Evolutionary conservation across 352 stramenopile species (phyloP).

Genomic region (Globisporangium lucens): DNA sequence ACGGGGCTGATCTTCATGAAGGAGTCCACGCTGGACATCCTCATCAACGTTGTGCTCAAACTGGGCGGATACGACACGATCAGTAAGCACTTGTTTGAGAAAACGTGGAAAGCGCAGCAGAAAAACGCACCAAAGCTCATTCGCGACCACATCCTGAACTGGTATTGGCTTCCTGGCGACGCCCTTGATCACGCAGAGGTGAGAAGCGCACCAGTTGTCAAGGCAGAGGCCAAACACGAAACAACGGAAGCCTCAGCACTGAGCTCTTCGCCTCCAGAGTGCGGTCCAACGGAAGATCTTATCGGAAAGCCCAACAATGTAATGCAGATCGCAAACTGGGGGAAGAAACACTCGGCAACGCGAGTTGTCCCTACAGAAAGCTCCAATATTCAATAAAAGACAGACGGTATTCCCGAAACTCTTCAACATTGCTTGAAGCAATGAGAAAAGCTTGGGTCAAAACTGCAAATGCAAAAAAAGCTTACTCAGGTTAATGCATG

Average conservation of each 20-base stretch:
- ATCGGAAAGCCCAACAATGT: neutral
- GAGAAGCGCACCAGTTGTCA: neutral
- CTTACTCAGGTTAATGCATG: neutral
- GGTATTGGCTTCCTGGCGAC: slow-evolving; percentile 11
- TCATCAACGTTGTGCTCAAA: slow-evolving; percentile 41
- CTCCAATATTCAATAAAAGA: neutral
- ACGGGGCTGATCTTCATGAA: slow-evolving; percentile 38
- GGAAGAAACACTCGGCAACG: neutral
- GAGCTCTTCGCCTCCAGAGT: neutral
- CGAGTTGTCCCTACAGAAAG: neutral
- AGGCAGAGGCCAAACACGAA: neutral
- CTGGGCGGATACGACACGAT: slow-evolving; percentile 29
- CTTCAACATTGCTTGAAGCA: too few relatives aligned
- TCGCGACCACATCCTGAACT: slow-evolving; percentile 6
- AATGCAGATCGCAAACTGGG: neutral
- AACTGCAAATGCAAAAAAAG: neutral
- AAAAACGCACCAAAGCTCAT: slow-evolving; percentile 1
- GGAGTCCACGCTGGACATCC: slow-evolving; percentile 46
- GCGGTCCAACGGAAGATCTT: neutral
- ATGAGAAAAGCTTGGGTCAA: too few relatives aligned
- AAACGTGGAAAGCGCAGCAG: slow-evolving; percentile 1
- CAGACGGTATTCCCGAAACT: neutral
- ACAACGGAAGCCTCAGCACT: neutral
- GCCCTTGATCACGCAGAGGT: neutral
- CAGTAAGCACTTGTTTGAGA: neutral